Percentiles rank a stretch among this genome's conserved stretches.
Conservation (phyloP, 768 basidiomycete genomes). For the Mycena floridula region DNA sequence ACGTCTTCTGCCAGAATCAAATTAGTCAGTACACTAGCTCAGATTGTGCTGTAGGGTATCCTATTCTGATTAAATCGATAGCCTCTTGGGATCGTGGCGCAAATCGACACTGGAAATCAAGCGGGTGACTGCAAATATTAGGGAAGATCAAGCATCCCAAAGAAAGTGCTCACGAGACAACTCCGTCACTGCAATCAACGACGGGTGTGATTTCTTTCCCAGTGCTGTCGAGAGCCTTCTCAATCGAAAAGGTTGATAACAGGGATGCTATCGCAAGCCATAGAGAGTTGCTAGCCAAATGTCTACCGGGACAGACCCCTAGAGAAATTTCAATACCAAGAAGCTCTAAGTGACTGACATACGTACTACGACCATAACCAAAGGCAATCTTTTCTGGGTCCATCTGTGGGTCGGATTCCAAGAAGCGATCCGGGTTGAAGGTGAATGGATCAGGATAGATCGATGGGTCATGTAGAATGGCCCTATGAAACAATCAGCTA, state of each 20-base stretch:
- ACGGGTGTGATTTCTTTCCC: too few relatives aligned
- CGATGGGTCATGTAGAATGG: slow-evolving; percentile 4
- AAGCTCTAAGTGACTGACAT: background rate
- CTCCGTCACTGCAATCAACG: too few relatives aligned
- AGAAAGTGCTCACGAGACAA: too few relatives aligned
- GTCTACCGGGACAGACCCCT: too few relatives aligned
- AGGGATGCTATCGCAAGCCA: too few relatives aligned
- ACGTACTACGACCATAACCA: background rate
- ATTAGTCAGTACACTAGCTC: too few relatives aligned
- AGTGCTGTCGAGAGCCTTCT: too few relatives aligned
- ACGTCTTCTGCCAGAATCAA: too few relatives aligned
- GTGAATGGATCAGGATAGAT: slow-evolving; percentile 18
- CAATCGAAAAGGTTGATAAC: too few relatives aligned
- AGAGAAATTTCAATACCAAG: too few relatives aligned
- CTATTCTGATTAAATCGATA: background rate
- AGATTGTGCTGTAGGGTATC: background rate
- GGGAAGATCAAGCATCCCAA: too few relatives aligned
- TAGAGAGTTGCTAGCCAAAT: too few relatives aligned
- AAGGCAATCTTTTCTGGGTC: background rate
- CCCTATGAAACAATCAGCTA: slow-evolving; percentile 1
- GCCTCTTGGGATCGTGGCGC: background rate
- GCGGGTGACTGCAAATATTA: background rate
- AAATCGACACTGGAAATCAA: background rate
- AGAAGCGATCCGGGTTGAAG: slow-evolving; percentile 21
- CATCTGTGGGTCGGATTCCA: background rate